Percentiles rank a stretch among this genome's conserved stretches.
Evolutionary conservation across 1,284 basidiomycete species (phyloP).

Genomic region (Grifola frondosa): DNA sequence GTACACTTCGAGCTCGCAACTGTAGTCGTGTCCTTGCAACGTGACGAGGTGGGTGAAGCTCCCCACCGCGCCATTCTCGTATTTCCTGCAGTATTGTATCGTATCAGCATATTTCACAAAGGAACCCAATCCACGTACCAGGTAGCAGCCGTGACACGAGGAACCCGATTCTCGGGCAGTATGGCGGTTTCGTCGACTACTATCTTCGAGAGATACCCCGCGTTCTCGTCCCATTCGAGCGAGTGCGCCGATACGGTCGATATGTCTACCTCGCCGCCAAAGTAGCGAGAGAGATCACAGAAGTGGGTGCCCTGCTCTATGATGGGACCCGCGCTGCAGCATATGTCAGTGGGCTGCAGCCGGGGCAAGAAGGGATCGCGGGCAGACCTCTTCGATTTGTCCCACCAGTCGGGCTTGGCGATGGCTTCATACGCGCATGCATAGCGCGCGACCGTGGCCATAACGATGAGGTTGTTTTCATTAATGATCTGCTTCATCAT

Average conservation of each 20-base stretch:
- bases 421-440: constrained; percentile 92
- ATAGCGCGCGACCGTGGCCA: constrained; percentile 96
- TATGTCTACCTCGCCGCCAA: constrained; percentile 95
- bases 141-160: constrained; percentile 76
- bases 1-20: constrained; percentile 90
- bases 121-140: constrained; percentile 46
- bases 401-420: constrained; percentile 96
- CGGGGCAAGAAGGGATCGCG: constrained; percentile 47
- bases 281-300: constrained; percentile 92
- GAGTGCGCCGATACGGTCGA: constrained; percentile 82
- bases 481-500: constrained; percentile 97
- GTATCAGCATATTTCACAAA: neutral
- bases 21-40: constrained; percentile 88
- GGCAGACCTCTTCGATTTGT: constrained; percentile 80
- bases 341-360: too few species aligned
- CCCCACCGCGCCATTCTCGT: constrained; percentile 88
- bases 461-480: constrained; percentile 94
- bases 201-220: constrained; percentile 83
- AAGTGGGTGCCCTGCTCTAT: constrained; percentile 97
- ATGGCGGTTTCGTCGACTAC: constrained; percentile 80
- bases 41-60: constrained; percentile 86
- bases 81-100: constrained; percentile 76
- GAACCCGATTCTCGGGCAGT: constrained; percentile 75
- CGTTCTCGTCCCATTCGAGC: constrained; percentile 88
- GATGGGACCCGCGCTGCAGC: constrained; percentile 80